Percentiles rank a stretch among this genome's conserved stretches.
Conservation (phyloP, 179 eudicot genomes). For the Vitellaria paradoxa region DNA sequence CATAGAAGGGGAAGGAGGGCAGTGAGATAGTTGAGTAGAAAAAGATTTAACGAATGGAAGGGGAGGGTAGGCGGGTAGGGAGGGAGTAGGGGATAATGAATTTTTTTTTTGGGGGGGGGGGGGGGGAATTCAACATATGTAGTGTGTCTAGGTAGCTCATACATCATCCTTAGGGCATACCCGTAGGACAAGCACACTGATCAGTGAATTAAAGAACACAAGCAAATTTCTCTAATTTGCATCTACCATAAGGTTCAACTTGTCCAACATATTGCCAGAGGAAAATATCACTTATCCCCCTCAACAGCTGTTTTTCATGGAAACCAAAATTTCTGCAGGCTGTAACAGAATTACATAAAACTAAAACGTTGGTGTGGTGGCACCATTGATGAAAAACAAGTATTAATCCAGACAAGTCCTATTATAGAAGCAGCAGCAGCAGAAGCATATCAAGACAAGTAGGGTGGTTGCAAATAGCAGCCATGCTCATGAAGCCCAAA, state of each 20-base stretch:
- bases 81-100: no score
- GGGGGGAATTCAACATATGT: no score
- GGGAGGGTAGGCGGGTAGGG: no score
- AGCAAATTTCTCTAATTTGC: not conserved
- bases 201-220: not conserved
- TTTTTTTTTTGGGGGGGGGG: no score
- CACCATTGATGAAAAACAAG: not conserved
- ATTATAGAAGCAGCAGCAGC: not conserved
- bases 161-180: not conserved
- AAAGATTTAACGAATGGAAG: no score
- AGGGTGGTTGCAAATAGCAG: not conserved
- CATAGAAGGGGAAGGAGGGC: no score
- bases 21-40: no score
- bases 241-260: not conserved
- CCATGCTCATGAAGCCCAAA: not conserved
- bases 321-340: not conserved
- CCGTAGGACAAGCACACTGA: not conserved
- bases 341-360: not conserved
- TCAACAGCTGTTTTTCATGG: not conserved
- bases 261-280: not conserved
- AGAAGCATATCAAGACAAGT: not conserved
- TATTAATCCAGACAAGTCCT: not conserved
- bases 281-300: not conserved
- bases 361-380: not conserved
- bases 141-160: not conserved